phyloP scores from a whole-genome alignment of 345 rosid species.

The Hibiscus trionum region DNA sequence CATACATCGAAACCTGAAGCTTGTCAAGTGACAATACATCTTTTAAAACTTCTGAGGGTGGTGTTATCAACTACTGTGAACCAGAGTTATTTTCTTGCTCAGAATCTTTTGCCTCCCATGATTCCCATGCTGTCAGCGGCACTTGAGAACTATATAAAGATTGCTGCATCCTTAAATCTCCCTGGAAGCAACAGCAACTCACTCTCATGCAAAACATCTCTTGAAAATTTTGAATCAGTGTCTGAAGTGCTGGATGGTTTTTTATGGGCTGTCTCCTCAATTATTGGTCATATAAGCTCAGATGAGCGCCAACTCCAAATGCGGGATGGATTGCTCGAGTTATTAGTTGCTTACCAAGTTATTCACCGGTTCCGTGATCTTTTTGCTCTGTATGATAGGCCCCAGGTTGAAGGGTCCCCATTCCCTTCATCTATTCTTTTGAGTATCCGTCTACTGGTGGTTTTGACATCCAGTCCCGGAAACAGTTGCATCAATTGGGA shows the following conservation, averaged over 20 bases:
- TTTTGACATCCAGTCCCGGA: constrained; percentile 44
- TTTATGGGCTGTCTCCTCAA: constrained; percentile 45
- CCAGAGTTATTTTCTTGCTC: constrained; percentile 64
- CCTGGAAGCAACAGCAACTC: constrained; percentile 27
- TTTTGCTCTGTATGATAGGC: constrained; percentile 73
- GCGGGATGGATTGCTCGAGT: constrained; percentile 65
- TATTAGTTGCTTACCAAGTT: constrained; percentile 63
- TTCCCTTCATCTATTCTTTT: constrained; percentile 65
- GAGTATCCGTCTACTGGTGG: constrained; percentile 57
- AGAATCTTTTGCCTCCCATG: constrained; percentile 70
- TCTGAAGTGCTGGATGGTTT: constrained; percentile 65
- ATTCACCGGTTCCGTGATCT: constrained; percentile 63
- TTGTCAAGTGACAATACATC: constrained; percentile 62
- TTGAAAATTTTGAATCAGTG: constrained; percentile 40
- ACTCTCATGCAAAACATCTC: neutral
- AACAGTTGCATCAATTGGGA: constrained; percentile 41
- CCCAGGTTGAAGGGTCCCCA: constrained; percentile 74
- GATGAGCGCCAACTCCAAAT: constrained; percentile 56
- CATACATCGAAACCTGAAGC: constrained; percentile 77
- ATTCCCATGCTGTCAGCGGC: constrained; percentile 67
- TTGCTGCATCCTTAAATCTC: constrained; percentile 56
- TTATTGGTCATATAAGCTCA: constrained; percentile 47
- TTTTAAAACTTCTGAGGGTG: constrained; percentile 61
- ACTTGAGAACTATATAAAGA: constrained; percentile 69
- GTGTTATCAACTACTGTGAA: constrained; percentile 48